Base-by-base conservation (phyloP, 306 rosid genomes). In the Trifolium subterraneum region DNA sequence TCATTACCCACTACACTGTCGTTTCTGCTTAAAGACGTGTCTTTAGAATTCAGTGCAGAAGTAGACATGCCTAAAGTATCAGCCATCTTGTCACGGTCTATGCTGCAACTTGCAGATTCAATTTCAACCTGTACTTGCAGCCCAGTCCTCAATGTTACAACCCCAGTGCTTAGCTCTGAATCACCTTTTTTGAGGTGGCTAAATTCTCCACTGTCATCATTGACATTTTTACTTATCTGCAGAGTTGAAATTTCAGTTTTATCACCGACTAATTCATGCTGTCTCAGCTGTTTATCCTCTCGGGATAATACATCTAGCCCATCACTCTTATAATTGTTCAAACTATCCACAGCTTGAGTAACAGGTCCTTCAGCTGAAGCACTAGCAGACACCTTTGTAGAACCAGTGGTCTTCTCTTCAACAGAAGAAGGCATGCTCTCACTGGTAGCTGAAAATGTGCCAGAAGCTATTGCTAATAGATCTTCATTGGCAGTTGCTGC, bases 311-410 rank as follows among this genome's bases (percentile, higher is more conserved):
- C 71, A 51, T 83, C 85, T 61, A 44, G 25, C 76, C 62, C 52
- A 19, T 45, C 81, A 77, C 29, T 44, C 8, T 62, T 62, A 44
- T 31, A 61, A 52, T 27, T 66, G 74, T 63, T 62, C 86, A 48
- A 39, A 73, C 64, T 62, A 80, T 65, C 78, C 47, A 15, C 72
- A 65, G 61, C 72, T 78, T 60, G 80, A 13, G 80, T 58, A 71
- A 44, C 62, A 76, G 80, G 22, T 52, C 51, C 81, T 67, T 86
- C 88, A 38, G 87, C 77, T 48, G 92, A 71, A 59, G 68, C 59
- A 78, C 71, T 9, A 41, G 38, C 36, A 20, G 69, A 23, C 47
- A 75, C 70, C 64, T 77, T 79, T 31, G 14, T 56, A 80, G 78
- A 38, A 7, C 8, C 20, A 48, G 60, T 77, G 39, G 52, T 77